Evolutionary conservation across 768 basidiomycete species (phyloP).

Genomic region (Naganishia kalamii): DNA sequence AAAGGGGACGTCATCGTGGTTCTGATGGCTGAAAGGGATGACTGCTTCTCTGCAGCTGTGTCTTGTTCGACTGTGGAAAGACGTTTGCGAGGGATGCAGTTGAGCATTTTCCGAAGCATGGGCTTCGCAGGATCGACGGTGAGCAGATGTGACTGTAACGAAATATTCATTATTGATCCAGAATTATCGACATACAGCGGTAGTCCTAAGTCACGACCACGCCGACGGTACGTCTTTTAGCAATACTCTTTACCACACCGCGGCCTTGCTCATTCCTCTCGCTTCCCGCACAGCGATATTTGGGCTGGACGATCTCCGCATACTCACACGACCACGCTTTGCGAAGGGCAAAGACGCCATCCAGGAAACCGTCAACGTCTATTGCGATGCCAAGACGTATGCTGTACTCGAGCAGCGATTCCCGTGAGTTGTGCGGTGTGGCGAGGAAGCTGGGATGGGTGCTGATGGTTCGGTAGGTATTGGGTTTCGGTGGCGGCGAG

Average conservation of each 20-base stretch:
- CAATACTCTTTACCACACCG: too few species aligned
- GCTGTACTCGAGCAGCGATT: neutral
- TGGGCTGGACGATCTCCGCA: neutral
- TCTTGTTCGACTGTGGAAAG: neutral
- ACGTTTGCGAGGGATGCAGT: neutral
- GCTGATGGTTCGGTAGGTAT: neutral
- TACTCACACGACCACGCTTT: neutral
- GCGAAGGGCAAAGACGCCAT: neutral
- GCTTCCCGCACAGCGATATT: neutral
- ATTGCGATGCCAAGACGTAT: neutral
- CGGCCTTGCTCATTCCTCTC: neutral
- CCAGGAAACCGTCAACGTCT: neutral
- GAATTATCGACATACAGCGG: neutral
- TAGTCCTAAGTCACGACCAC: slow-evolving; percentile 1
- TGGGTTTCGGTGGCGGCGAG: neutral
- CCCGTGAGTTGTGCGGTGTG: neutral
- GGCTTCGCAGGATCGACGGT: neutral
- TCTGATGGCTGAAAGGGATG: neutral
- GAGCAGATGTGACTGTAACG: too few species aligned
- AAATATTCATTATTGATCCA: neutral
- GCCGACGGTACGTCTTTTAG: neutral
- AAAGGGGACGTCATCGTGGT: neutral
- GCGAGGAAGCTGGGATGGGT: neutral
- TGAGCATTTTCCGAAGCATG: neutral
- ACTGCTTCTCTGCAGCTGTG: neutral